Percentiles rank a stretch among this genome's conserved stretches.
These are phyloP conservation scores for Sporothrix brasiliensis DNA, from an alignment of 2,329 filamentous ascomycete genomes.

Conservation along the genomic window DNA sequence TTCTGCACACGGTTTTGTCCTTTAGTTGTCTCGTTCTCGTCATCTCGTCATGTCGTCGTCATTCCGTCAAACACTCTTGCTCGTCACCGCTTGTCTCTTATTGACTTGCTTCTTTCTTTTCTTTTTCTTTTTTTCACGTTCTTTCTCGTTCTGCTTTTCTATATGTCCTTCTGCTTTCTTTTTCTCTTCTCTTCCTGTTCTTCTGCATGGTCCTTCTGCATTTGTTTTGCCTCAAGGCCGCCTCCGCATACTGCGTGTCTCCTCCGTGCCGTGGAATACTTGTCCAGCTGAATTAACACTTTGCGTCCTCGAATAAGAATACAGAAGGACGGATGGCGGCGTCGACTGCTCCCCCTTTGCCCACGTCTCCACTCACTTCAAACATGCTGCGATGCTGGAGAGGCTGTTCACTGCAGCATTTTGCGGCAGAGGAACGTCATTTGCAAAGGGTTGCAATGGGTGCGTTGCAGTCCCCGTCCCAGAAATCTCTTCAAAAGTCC, in stretches of 20 bases:
- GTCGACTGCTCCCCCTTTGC: background rate
- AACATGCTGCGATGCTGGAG: background rate
- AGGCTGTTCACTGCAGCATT: background rate
- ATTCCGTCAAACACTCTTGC: background rate
- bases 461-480: conserved; percentile 10
- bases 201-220: background rate
- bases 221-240: background rate
- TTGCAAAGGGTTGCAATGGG: conserved; percentile 12
- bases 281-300: conserved; percentile 11
- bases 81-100: background rate
- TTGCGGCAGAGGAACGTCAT: background rate
- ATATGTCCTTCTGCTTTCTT: background rate
- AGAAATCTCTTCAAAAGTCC: background rate
- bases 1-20: background rate
- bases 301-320: conserved; percentile 6
- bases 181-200: background rate
- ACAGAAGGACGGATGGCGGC: background rate
- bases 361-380: conserved; percentile 20
- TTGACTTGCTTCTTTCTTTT: background rate
- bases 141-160: background rate
- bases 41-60: conserved; percentile 9
- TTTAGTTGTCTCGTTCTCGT: background rate
- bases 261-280: background rate
- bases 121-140: background rate
- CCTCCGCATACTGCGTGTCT: background rate